Evolutionary conservation across 1,284 basidiomycete genomes (phyloP).

Genomic region (Inonotus obliquus): DNA sequence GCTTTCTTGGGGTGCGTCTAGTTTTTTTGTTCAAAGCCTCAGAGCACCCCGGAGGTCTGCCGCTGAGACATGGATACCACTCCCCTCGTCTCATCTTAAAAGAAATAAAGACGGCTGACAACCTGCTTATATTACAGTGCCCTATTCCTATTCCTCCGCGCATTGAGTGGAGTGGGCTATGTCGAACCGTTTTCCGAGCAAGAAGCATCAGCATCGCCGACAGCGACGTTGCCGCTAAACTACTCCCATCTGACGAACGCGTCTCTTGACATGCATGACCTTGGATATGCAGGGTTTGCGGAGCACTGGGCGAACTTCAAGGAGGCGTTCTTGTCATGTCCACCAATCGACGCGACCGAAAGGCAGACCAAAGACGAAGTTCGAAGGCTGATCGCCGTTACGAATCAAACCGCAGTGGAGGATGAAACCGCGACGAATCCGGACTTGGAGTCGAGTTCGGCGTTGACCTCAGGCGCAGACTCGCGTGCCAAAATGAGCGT

Average conservation of each 20-base stretch:
- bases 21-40: not conserved
- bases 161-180: conserved; percentile 13
- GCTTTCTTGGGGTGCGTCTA: conserved; percentile 10
- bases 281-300: conserved; percentile 2
- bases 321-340: conserved; percentile 4
- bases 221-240: not conserved
- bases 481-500: too few species aligned
- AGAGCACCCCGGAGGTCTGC: not conserved
- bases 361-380: too few species aligned
- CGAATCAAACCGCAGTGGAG: too few species aligned
- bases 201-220: not conserved
- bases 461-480: too few species aligned
- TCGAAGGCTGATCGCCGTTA: too few species aligned
- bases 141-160: conserved; percentile 13
- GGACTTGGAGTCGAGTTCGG: too few species aligned
- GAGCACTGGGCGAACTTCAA: conserved; percentile 12
- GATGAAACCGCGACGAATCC: too few species aligned
- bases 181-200: not conserved
- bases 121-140: conserved; percentile 1
- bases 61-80: not conserved
- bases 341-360: not conserved
- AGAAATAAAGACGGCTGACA: not conserved
- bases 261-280: not conserved
- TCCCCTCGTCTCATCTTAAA: not conserved
- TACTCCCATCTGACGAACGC: not conserved